Evolutionary conservation across 768 basidiomycete species (phyloP).

Genomic region (Cyclocybe cylindracea): DNA sequence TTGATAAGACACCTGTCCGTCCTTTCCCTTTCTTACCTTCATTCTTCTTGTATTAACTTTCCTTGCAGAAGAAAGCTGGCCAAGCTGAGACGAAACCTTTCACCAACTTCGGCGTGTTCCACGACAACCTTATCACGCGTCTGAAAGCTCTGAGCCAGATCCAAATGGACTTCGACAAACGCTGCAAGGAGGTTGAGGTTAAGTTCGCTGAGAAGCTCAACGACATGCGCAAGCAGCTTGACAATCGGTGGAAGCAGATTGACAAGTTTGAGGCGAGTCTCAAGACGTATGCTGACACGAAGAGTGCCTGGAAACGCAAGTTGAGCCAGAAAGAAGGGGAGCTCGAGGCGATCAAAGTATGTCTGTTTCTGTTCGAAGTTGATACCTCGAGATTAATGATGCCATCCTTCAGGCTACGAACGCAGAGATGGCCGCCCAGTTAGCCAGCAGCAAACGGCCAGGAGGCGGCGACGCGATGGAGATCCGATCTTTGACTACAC

Average conservation of each 20-base stretch:
- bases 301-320: conserved; percentile 82
- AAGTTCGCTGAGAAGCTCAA: conserved; percentile 71
- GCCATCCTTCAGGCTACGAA: conserved; percentile 57
- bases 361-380: conserved; percentile 11
- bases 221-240: conserved; percentile 85
- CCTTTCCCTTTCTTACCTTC: neutral
- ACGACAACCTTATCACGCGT: conserved; percentile 89
- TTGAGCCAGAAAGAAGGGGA: conserved; percentile 86
- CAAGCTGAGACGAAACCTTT: conserved; percentile 89
- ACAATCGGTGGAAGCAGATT: conserved; percentile 86
- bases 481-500: conserved; percentile 65
- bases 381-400: neutral
- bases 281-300: conserved; percentile 80
- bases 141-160: conserved; percentile 85
- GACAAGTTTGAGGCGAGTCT: conserved; percentile 90
- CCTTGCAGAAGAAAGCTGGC: conserved; percentile 65
- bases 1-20: conserved; percentile 82
- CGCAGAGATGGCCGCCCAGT: conserved; percentile 70
- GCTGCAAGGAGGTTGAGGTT: conserved; percentile 76
- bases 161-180: conserved; percentile 83
- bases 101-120: conserved; percentile 92
- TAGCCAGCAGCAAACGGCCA: conserved; percentile 62
- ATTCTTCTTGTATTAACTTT: neutral
- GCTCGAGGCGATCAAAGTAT: conserved; percentile 81
- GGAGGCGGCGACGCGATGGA: conserved; percentile 66